These are phyloP conservation scores for Saturnispora dispora DNA, from an alignment of 805 yeast species.

Conservation along the genomic window DNA sequence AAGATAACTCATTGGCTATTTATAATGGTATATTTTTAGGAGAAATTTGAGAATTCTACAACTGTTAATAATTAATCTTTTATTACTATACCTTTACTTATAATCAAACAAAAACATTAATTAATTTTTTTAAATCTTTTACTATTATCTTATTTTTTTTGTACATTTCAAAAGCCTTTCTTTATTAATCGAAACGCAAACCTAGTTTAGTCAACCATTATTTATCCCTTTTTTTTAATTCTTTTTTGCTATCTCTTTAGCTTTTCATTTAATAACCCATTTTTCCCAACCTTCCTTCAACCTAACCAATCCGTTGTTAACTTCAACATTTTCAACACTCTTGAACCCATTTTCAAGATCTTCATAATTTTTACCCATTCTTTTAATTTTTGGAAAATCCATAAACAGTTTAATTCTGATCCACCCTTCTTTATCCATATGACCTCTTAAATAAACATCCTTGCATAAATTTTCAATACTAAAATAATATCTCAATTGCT, in stretches of 20 bases:
- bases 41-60: conserved; percentile 27
- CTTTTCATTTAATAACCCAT: conserved; percentile 41
- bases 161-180: background rate
- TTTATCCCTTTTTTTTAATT: background rate
- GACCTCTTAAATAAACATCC: conserved; percentile 69
- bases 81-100: background rate
- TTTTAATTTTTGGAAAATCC: conserved; percentile 62
- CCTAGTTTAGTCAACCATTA: background rate
- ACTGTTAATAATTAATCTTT: background rate
- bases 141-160: background rate
- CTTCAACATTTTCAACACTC: conserved; percentile 14
- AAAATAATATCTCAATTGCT: conserved; percentile 81
- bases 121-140: background rate
- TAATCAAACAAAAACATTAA: background rate
- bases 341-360: conserved; percentile 13
- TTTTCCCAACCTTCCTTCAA: conserved; percentile 48
- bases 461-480: conserved; percentile 76
- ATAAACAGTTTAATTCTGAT: conserved; percentile 50
- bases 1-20: conserved; percentile 41
- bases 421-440: conserved; percentile 68
- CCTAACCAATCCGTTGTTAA: conserved; percentile 35
- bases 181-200: background rate
- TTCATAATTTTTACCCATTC: conserved; percentile 6
- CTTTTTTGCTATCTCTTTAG: background rate
- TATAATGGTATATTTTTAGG: conserved; percentile 68